Percentiles rank a stretch among this genome's conserved stretches.
Conservation (phyloP, 2,329 filamentous ascomycete species). For the Xylaria sp. region DNA sequence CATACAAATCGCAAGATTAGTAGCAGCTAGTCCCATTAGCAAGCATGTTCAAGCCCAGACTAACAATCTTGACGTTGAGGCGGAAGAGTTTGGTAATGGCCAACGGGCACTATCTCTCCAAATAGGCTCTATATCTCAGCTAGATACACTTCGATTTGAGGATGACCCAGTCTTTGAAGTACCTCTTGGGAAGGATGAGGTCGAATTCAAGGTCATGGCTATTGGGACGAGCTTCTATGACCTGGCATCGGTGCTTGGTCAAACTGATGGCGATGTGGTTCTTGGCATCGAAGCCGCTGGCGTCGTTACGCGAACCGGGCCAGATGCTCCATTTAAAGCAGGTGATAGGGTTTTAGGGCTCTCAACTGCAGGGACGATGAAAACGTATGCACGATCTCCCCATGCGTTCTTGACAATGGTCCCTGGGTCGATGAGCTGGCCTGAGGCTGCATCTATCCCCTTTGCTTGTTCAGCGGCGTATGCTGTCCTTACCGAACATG, state of each 20-base stretch:
- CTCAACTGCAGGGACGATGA: slow-evolving; percentile 38
- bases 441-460: slow-evolving; percentile 41
- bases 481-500: slow-evolving; percentile 41
- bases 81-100: slow-evolving; percentile 17
- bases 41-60: slow-evolving; percentile 36
- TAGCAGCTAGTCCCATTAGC: slow-evolving; percentile 37
- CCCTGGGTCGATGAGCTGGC: slow-evolving; percentile 36
- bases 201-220: slow-evolving; percentile 43
- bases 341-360: slow-evolving; percentile 44
- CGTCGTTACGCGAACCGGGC: slow-evolving; percentile 39
- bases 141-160: slow-evolving; percentile 42
- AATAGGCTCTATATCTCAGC: slow-evolving; percentile 36
- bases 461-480: slow-evolving; percentile 42
- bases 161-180: slow-evolving; percentile 34
- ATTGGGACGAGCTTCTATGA: slow-evolving; percentile 40
- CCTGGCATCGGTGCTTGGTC: slow-evolving; percentile 33
- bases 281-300: slow-evolving; percentile 41
- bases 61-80: slow-evolving; percentile 6
- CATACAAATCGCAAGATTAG: slow-evolving; percentile 36
- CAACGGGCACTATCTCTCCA: slow-evolving; percentile 25
- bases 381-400: slow-evolving; percentile 39
- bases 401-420: slow-evolving; percentile 38
- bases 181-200: slow-evolving; percentile 36
- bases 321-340: slow-evolving; percentile 30
- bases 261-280: slow-evolving; percentile 30